phyloP scores from a whole-genome alignment of 208 protist species.

The Leishmania major region DNA sequence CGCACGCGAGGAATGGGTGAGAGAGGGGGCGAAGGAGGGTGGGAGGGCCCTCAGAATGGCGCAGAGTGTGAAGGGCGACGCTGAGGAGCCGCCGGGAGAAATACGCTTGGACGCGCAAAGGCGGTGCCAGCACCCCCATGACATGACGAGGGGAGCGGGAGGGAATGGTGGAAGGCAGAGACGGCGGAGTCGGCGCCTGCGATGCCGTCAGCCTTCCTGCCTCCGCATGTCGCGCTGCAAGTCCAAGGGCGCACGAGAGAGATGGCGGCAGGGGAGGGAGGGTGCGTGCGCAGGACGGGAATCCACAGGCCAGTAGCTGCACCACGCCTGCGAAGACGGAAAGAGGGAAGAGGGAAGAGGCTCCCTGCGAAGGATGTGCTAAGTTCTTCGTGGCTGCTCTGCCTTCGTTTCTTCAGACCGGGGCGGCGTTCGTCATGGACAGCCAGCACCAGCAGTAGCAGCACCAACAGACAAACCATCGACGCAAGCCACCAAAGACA shows the following conservation, averaged over 20 bases:
- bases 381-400: not conserved
- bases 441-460: not conserved
- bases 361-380: not conserved
- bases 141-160: not conserved
- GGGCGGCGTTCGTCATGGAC: not conserved
- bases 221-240: not conserved
- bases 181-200: not conserved
- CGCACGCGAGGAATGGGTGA: not conserved
- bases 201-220: not conserved
- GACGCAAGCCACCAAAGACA: not conserved
- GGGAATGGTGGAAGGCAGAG: too few relatives aligned
- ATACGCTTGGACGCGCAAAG: not conserved
- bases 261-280: not conserved
- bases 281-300: not conserved
- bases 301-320: not conserved
- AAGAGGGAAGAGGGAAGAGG: not conserved
- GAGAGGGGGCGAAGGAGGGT: not conserved
- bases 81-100: not conserved
- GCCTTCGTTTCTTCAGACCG: not conserved
- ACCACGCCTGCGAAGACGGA: not conserved
- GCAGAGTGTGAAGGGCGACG: not conserved
- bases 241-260: not conserved
- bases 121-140: not conserved
- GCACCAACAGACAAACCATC: not conserved
- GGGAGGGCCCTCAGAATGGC: too few relatives aligned